A percentile compares a stretch with the other conserved stretches of the same genome.
Evolutionary conservation across 2,329 filamentous ascomycete genomes (phyloP).

Genomic region (Dactylellina drechsleri): DNA sequence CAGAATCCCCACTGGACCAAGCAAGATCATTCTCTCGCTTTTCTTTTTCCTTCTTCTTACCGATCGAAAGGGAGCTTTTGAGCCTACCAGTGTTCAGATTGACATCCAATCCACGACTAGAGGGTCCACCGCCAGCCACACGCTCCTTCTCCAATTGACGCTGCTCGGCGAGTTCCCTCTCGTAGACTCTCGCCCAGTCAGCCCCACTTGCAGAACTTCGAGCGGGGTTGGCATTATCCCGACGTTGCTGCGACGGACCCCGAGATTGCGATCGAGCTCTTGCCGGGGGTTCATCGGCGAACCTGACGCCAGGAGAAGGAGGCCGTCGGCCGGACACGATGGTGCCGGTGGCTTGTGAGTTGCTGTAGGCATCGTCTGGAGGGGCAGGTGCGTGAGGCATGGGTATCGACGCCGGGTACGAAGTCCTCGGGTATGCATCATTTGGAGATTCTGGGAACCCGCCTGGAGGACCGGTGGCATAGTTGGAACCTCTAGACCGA

Average conservation of each 20-base stretch:
- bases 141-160: constrained; percentile 26
- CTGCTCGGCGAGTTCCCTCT: constrained; percentile 41
- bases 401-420: constrained; percentile 23
- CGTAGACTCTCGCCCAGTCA: constrained; percentile 44
- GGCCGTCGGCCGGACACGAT: constrained; percentile 51
- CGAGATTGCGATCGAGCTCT: constrained; percentile 16
- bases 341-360: constrained; percentile 14
- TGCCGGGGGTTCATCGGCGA: constrained; percentile 29
- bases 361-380: constrained; percentile 36
- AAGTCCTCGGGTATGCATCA: constrained; percentile 39
- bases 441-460: constrained; percentile 50
- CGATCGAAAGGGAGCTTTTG: constrained; percentile 33
- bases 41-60: constrained; percentile 47
- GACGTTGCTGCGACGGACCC: not conserved
- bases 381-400: constrained; percentile 50
- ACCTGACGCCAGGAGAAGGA: constrained; percentile 45
- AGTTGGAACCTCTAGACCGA: constrained; percentile 29
- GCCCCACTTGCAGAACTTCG: constrained; percentile 26
- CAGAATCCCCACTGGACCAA: constrained; percentile 37
- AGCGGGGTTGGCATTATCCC: constrained; percentile 29
- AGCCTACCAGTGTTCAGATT: constrained; percentile 35
- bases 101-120: constrained; percentile 39
- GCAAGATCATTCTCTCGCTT: constrained; percentile 36
- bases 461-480: constrained; percentile 33
- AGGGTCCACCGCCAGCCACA: constrained; percentile 9